Conservation (phyloP, 2,329 filamentous ascomycete genomes). For the Onygena corvina region DNA sequence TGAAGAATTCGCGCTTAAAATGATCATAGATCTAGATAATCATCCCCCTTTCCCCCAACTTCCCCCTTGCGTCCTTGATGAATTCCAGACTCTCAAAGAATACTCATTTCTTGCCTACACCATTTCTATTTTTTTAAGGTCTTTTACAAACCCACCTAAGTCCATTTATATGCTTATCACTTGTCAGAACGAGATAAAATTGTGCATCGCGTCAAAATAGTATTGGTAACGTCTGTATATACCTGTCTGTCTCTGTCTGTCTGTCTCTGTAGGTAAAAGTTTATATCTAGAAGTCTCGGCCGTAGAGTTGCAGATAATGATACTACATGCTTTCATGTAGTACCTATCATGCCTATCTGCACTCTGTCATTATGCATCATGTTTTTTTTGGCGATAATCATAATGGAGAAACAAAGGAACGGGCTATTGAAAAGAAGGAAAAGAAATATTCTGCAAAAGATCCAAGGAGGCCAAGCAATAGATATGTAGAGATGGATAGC, state of each 20-base stretch:
- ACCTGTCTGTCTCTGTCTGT: conserved; percentile 1
- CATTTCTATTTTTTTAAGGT: too few species aligned
- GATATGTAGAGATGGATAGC: background rate
- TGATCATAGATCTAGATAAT: too few species aligned
- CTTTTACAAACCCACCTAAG: too few species aligned
- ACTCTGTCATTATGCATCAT: conserved; percentile 1
- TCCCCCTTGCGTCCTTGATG: too few species aligned
- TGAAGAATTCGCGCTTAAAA: conserved; percentile 23
- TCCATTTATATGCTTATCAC: too few species aligned
- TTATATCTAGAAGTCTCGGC: background rate
- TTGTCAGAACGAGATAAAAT: too few species aligned
- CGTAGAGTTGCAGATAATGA: conserved; percentile 4
- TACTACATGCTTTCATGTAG: background rate
- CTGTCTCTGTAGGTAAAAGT: background rate
- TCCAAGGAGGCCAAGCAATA: background rate
- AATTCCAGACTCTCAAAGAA: too few species aligned
- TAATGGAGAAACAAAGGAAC: too few species aligned
- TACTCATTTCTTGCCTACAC: too few species aligned
- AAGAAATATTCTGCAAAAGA: background rate
- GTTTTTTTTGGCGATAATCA: background rate
- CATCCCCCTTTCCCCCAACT: too few species aligned
- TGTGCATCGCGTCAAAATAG: background rate
- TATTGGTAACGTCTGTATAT: conserved; percentile 3
- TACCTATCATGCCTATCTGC: background rate
- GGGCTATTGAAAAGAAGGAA: too few species aligned